Base-by-base conservation (phyloP, 192 early-diverging fungal species). In the Chytriomyces sp. region DNA sequence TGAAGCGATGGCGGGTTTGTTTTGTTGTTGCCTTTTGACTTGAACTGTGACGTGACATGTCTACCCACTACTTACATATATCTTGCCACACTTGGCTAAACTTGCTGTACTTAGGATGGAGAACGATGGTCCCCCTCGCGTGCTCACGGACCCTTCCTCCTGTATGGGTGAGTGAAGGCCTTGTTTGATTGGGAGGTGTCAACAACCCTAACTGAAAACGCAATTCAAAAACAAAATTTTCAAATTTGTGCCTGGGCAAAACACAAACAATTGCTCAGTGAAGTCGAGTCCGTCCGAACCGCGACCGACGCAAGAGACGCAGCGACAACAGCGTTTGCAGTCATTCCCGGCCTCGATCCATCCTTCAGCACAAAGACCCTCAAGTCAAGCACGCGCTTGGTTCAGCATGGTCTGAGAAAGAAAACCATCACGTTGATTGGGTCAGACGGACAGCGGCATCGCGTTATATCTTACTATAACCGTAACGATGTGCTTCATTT, bases 1-100 rank as follows among this genome's bases (percentile, higher is more conserved):
- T 71, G 10, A 71, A 44, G 53, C 48, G 69, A n/a, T 71, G 69
- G 69, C 50, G 50, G 69, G 69, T 71, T 71, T 24, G 8, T 47
- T 71, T 13, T 13, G 10, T 11, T 50, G 9, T 9, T 11, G 7
- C 6, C 43, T 13, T 49, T 8, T 8, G 50, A 53, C 50, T 53
- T 53, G 8, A 53, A 10, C 18, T 18, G 35, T 35, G 28, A 35
- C 28, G 28, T 35, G 28, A 35, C 53, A 57, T 20, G 16, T 57
- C 53, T n/a, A 3, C 5, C 3, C 20, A n/a, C 5, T 5, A 20
- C 53, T 57, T 3, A 13, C n/a, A n/a, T n/a, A n/a, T n/a, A n/a
- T n/a, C n/a, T n/a, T n/a, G n/a, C n/a, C n/a, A n/a, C n/a, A n/a
- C n/a, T n/a, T n/a, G n/a, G n/a, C n/a, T n/a, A n/a, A n/a, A n/a